Base-by-base conservation (phyloP, 768 basidiomycete genomes). In the Austroboletus eburneus region DNA sequence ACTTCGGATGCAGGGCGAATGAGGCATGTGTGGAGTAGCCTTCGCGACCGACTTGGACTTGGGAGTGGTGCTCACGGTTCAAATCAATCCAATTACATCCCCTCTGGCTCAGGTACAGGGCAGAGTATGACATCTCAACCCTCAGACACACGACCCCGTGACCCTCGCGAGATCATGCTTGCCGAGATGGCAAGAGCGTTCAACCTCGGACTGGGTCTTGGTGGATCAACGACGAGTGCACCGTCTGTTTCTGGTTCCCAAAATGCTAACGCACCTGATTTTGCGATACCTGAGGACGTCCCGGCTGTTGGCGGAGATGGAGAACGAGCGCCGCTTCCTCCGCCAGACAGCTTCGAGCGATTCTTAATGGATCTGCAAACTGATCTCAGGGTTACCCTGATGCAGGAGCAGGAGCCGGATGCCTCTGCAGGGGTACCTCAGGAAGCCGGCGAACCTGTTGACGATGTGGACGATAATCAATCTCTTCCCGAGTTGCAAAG, bases 131-230 rank as follows among this genome's bases (percentile, higher is more conserved):
- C 43, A 32, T 37, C 53, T 20, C 58, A 52, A 17, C 24, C 46
- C 33, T 37, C 52, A 16, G 55, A 55, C 30, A 18, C 42, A 24
- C 55, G 48, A 23, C 51, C 56, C 12, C 57, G 56, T 37, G 78
- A 86, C 61, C 78, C 84, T 43, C 64, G 86, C 35, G 82, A 87
- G 55, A 66, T 80, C 38, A 85, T 90, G 77, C 72, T 90, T 39
- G 79, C 83, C 1, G 87, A 90, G 63, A 88, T 89, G 84, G 84
- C 85, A 21, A 72, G 87, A 23, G 87, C 85, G 9, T 85, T 90
- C 57, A 85, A 87, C 55, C 69, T 85, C 38, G 86, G 86, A 12
- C 71, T 90, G 20, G 79, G 80, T 5, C 59, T 80, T 45, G 68
- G 61, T 30, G 57, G 57, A 13, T 13, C 62, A n/a, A 29, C 54